A percentile compares a stretch with the other conserved stretches of the same genome.
These are phyloP conservation scores for Hordeum vulgare DNA, from an alignment of 176 grass and related monocot genomes.

Conservation along the genomic window DNA sequence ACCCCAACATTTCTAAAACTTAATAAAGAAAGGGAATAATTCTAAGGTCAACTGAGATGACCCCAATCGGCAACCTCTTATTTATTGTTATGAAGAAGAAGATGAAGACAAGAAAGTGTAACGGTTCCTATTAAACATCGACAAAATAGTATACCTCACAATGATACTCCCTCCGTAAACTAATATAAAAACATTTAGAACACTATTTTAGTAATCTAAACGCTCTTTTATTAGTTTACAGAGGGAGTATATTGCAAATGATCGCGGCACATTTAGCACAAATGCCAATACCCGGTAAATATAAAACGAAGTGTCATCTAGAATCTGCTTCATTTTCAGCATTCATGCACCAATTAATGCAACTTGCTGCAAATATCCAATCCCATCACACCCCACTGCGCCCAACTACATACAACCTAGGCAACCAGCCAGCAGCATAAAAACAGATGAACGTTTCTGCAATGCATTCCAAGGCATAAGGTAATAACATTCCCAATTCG, in stretches of 20 bases:
- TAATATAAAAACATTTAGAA: too few species aligned
- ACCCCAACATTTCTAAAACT: neutral
- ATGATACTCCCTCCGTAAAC: too few species aligned
- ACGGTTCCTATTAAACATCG: neutral
- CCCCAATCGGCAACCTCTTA: neutral
- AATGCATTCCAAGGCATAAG: neutral
- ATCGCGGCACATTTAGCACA: neutral
- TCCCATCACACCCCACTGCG: neutral
- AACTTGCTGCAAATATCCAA: neutral
- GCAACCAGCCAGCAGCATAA: neutral
- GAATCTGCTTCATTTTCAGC: neutral
- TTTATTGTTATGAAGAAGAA: neutral
- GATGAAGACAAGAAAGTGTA: neutral
- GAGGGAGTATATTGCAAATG: neutral
- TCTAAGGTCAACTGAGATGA: neutral
- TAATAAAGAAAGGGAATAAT: too few species aligned
- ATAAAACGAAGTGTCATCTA: neutral
- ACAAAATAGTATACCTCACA: neutral
- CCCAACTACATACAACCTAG: neutral
- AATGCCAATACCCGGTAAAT: neutral
- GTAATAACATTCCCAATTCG: neutral
- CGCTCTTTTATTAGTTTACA: too few species aligned
- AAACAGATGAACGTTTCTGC: neutral
- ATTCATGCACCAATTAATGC: neutral
- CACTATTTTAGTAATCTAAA: too few species aligned